Evolutionary conservation across 2,329 filamentous ascomycete genomes (phyloP).

Genomic region (Xylaria arbuscula): DNA sequence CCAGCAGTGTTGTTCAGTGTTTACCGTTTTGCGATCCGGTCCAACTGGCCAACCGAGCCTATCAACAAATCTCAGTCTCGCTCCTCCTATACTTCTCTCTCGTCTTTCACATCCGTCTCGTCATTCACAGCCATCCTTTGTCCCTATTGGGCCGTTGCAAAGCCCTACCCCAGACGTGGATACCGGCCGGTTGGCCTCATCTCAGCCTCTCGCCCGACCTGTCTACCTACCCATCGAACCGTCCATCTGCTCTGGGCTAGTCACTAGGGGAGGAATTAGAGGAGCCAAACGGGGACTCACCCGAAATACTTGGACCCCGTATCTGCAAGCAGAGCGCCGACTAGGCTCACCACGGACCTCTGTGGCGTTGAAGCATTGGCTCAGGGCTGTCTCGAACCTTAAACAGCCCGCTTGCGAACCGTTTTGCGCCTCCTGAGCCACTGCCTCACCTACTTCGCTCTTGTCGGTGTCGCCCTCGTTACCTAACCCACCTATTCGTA

Average conservation of each 20-base stretch:
- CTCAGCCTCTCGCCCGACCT: constrained; percentile 35
- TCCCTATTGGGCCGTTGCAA: constrained; percentile 29
- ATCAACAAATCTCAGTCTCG: constrained; percentile 14
- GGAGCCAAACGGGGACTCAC: constrained; percentile 22
- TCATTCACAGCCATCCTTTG: constrained; percentile 1
- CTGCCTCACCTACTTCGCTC: constrained; percentile 26
- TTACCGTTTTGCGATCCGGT: constrained; percentile 22
- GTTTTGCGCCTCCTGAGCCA: constrained; percentile 5
- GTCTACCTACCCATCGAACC: constrained; percentile 9
- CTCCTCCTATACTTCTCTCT: background rate
- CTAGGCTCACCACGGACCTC: constrained; percentile 15
- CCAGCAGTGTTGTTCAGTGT: too few relatives aligned
- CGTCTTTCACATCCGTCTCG: constrained; percentile 21
- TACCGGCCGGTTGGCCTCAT: constrained; percentile 21
- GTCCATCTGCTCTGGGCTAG: constrained; percentile 26
- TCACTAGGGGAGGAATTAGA: constrained; percentile 23
- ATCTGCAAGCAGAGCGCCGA: constrained; percentile 21
- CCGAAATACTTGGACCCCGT: constrained; percentile 14
- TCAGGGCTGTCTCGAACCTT: constrained; percentile 20
- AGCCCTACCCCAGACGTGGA: constrained; percentile 33
- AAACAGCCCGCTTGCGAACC: constrained; percentile 6
- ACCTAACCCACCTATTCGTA: constrained; percentile 32
- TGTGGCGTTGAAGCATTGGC: constrained; percentile 26
- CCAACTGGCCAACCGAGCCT: constrained; percentile 10
- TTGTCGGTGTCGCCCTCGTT: constrained; percentile 18